These are phyloP conservation scores for Cladosporium cucumerinum DNA, from an alignment of 2,329 filamentous ascomycete genomes.

Conservation along the genomic window DNA sequence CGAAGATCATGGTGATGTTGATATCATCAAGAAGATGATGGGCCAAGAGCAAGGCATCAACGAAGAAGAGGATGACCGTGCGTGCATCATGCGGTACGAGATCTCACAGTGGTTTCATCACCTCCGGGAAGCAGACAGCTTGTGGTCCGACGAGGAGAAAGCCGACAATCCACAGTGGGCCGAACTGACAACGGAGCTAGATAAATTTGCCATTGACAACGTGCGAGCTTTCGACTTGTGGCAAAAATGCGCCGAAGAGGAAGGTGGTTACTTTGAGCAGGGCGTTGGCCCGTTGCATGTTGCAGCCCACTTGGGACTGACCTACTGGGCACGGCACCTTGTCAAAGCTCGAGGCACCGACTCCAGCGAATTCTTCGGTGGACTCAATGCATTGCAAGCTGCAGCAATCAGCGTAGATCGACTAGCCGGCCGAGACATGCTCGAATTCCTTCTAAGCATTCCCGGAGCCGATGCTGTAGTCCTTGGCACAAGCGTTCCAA, in stretches of 20 bases:
- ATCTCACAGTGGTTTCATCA: slow-evolving; percentile 18
- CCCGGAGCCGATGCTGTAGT: neutral
- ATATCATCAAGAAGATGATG: slow-evolving; percentile 6
- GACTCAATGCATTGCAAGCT: slow-evolving; percentile 5
- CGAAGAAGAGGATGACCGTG: neutral
- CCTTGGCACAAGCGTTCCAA: neutral
- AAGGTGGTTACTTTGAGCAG: neutral
- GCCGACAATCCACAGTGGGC: slow-evolving; percentile 16
- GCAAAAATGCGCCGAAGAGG: neutral
- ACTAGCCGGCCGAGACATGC: neutral
- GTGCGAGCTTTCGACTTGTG: slow-evolving; percentile 13
- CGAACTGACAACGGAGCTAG: slow-evolving; percentile 19
- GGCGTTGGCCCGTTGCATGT: slow-evolving; percentile 13
- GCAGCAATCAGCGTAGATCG: neutral
- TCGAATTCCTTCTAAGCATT: slow-evolving; percentile 14
- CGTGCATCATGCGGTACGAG: slow-evolving; percentile 17
- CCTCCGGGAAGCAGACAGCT: slow-evolving; percentile 17
- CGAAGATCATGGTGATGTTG: slow-evolving; percentile 4
- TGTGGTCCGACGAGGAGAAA: slow-evolving; percentile 21
- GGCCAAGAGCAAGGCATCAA: slow-evolving; percentile 9
- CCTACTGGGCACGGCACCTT: slow-evolving; percentile 20
- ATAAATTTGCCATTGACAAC: slow-evolving; percentile 18
- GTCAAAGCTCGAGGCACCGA: slow-evolving; percentile 5
- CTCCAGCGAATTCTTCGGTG: neutral
- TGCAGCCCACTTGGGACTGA: slow-evolving; percentile 18